Percentiles rank a stretch among this genome's conserved stretches.
Conservation (phyloP, 768 basidiomycete genomes). For the Dentipellis fragilis region DNA sequence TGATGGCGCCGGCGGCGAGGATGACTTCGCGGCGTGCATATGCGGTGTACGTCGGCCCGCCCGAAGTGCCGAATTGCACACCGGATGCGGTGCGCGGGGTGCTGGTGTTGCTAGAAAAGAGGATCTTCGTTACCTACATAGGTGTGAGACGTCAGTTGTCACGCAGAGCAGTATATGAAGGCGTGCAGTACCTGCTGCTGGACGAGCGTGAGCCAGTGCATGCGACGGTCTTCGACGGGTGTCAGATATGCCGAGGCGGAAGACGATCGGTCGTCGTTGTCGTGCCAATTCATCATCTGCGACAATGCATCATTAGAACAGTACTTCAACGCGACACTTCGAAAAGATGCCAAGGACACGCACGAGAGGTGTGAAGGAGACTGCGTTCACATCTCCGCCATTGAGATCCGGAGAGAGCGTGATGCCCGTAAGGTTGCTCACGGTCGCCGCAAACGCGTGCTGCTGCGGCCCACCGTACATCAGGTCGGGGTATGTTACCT, state of each 20-base stretch:
- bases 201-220: conserved; percentile 39
- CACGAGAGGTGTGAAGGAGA: neutral
- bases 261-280: conserved; percentile 42
- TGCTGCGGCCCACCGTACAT: conserved; percentile 55
- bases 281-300: conserved; percentile 21
- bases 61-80: neutral
- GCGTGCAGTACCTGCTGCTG: conserved; percentile 31
- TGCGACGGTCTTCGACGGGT: conserved; percentile 36
- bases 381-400: neutral
- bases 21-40: conserved; percentile 2
- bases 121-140: neutral
- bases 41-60: conserved; percentile 13
- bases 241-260: conserved; percentile 45
- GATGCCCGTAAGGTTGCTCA: neutral
- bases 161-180: conserved; percentile 15
- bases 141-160: no score
- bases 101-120: neutral
- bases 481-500: conserved; percentile 39
- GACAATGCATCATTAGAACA: neutral
- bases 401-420: neutral
- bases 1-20: conserved; percentile 1
- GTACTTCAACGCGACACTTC: no score
- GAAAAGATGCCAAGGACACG: neutral
- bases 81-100: neutral
- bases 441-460: conserved; percentile 32